Evolutionary conservation across 805 yeast genomes (phyloP), one percentile per base, ranked within the genome.

Genomic region (Candida odintsovae): DNA sequence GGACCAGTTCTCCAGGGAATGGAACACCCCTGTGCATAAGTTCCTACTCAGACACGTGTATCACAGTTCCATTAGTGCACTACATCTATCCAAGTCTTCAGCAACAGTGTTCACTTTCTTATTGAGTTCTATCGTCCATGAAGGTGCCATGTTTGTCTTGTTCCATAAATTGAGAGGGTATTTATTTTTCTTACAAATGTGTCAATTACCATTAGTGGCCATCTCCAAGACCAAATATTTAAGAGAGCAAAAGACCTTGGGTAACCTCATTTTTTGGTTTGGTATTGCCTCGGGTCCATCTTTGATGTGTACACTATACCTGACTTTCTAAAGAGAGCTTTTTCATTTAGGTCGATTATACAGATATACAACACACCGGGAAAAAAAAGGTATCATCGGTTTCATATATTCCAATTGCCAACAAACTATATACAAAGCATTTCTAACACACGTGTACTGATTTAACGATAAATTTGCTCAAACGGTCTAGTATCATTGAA

Each of bases 401-500:
- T 22, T 22, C 8, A 22, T 5, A 11, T 25, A 25, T 25, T 10
- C 35, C 16, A 15, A 13, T 6, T 29, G 18, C 18, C 28, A 15
- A 43, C 12, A 23, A 38, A 16, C 21, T 40, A 29, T 40, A 37
- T 40, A 28, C 31, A 40, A 33, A 5, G 19, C 13, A 33, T 33
- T 33, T 33, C 8, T 33, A 33, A n/a, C 18, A 42, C 10, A 15
- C 13, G 4, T 11, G 18, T 16, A 7, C n/a, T 4, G 7, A 10
- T 25, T 26, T 40, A 50, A 45, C 55, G 66, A 85, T 88, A 94
- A 31, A 94, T 90, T 59, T 87, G 83, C 57, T 94, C 98, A 66
- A 89, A 94, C 1, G 99, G 99, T 58, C 99, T 73, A 2, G 98
- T 92, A 61, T 94, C 99, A 58, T 82, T 83, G 63, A 90, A 94